Evolutionary conservation across 106 monocot species (phyloP), one percentile per base, ranked within the genome.

Genomic region (Phalaenopsis equestris): DNA sequence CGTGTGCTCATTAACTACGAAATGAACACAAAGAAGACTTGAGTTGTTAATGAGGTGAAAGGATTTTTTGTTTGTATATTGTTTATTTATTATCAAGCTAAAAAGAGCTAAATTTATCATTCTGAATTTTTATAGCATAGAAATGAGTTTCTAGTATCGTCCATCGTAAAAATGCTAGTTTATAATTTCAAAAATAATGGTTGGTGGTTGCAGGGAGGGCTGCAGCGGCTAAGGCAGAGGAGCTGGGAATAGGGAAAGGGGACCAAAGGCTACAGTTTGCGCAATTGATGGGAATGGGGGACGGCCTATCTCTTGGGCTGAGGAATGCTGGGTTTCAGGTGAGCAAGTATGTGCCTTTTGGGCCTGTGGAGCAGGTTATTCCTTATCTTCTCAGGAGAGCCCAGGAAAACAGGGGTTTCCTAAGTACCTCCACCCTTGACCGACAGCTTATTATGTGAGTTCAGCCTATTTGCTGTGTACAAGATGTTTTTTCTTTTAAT

Each of bases 261-360:
- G 79, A 89, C 84, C 46, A 76, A 41, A 91, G 77, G 55, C 77
- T 99, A 68, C 94, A 99, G 77, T 99, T 99, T 73, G 92, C 95
- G 30, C 99, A 99, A 83, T 74, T 99, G 70, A 99, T 90, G 86
- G 99, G 99, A 61, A 99, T 99, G 99, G 94, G 93, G 5, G 94
- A 94, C 42, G 92, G 88, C 52, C 82, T 99, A 9, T 93, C 94
- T 1, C 41, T 95, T 5, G 94, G 90, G 18, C 83, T 99, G 23
- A 86, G 80, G 45, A 93, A 89, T 73, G 94, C 93, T 19, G 94
- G 94, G 24, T 99, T 95, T 76, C 92, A 90, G 36, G 99, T 99
- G 42, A 93, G 91, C 91, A 99, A 99, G 82, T 99, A 99, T 68
- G 78, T 99, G 70, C 88, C 93, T 1, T 99, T 90, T 72, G 99